phyloP scores from a whole-genome alignment of 1,139 yeast species.

The Groenewaldozyma auringiensis region DNA sequence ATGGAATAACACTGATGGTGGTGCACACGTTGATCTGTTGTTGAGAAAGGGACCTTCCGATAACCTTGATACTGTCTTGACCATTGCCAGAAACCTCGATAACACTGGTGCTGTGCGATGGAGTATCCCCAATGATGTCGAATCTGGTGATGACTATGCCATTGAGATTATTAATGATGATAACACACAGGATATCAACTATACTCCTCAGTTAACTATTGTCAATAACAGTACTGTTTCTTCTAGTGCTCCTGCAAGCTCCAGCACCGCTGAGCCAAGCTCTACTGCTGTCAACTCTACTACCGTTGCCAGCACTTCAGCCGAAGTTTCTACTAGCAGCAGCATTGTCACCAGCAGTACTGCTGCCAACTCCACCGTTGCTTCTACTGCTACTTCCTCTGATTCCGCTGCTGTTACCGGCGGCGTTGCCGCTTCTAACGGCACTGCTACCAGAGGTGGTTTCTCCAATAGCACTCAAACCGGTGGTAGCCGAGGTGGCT shows the following conservation, averaged over 20 bases:
- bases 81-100: conserved; percentile 28
- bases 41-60: conserved; percentile 29
- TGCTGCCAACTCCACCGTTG: conserved; percentile 9
- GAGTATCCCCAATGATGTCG: conserved; percentile 29
- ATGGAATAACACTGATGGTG: conserved; percentile 32
- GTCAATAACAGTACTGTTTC: conserved; percentile 17
- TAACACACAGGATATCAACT: conserved; percentile 27
- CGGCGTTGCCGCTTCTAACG: conserved; percentile 3
- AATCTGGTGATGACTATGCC: conserved; percentile 29
- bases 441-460: conserved; percentile 9
- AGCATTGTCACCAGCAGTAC: conserved; percentile 5
- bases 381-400: conserved; percentile 5
- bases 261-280: conserved; percentile 4
- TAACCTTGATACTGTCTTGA: conserved; percentile 29
- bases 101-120: conserved; percentile 35
- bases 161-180: conserved; percentile 28
- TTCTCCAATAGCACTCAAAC: conserved; percentile 8
- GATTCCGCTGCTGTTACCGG: conserved; percentile 9
- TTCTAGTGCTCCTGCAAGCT: conserved; percentile 10
- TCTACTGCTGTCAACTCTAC: conserved; percentile 5
- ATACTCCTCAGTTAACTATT: conserved; percentile 31
- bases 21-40: conserved; percentile 27
- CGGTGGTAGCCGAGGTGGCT: conserved; percentile 2
- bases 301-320: conserved; percentile 2
- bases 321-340: conserved; percentile 3